Evolutionary conservation across 2,329 filamentous ascomycete species (phyloP), one percentile per base, ranked within the genome.

Genomic region (Chaetoscypha palmicola): DNA sequence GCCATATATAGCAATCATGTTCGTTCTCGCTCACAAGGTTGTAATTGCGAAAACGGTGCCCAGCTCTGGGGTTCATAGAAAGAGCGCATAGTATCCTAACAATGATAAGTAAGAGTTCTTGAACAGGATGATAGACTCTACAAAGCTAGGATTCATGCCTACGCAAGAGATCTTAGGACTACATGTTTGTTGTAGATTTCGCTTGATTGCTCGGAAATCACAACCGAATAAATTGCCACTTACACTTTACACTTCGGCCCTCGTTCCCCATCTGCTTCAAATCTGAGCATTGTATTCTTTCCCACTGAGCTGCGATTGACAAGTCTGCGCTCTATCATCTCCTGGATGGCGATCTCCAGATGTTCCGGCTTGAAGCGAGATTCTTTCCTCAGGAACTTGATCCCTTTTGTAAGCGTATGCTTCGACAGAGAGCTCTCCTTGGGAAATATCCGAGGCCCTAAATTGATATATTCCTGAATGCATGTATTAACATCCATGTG

Each of bases 401-500:
- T 14, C 5, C 8, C 8, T 33, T 33, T 33, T 17, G 9, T 33
- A 5, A 33, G 5, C 24, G 7, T 28, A 33, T 17, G 5, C 8
- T 14, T 11, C 7, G 8, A 7, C 8, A 33, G 5, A 5, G 7
- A 11, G 8, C 8, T 9, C 16, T 33, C 37, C 22, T 12, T 16
- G 17, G 42, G 33, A 38, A 48, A 48, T 36, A 33, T 44, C 16
- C 24, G 21, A 17, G 17, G 40, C n/a, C 31, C 43, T 4, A 48
- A 16, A 19, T 31, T 21, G 2, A 42, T 45, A 24, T 66, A 67
- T 9, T 56, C 56, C 1, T 50, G 8, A 10, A 67, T 59, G 19
- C 60, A 63, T 37, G 62, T 56, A 3, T 65, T 56, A 0, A 64
- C 49, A n/a, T 45, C 52, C 59, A 67, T 65, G 4, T 58, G 52